Evolutionary conservation across 106 monocot species (phyloP), one percentile per base, ranked within the genome.

Genomic region (Narthecium ossifragum): DNA sequence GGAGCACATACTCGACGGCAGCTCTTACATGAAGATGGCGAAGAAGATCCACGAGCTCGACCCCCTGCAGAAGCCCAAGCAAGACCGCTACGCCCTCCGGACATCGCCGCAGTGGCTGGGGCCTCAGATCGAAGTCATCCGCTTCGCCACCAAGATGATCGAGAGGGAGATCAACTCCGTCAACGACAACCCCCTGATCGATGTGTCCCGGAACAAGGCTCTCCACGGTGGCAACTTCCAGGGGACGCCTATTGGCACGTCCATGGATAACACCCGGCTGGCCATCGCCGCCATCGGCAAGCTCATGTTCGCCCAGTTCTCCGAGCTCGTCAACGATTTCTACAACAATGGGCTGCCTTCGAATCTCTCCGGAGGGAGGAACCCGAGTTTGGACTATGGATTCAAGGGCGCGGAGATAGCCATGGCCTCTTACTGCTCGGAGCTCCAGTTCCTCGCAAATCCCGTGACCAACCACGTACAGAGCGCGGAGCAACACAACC

Each of bases 401-500:
- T 72, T 85, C 62, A 85, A 85, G 18, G 85, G 85, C 1, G 85
- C 73, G 6, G 85, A 85, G 66, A 77, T 85, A 15, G 77, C 85
- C 29, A 85, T 85, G 85, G 85, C 85, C 0, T 38, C 85, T 61
- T 85, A 85, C 66, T 85, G 85, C 70, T 85, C 85, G 2, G 85
- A 85, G 61, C 80, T 85, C 3, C 85, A 85, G 48, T 71, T 68
- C 53, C 54, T 85, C 2, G 85, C 62, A 0, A 85, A 85, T 29
- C 80, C 85, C 2, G 85, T 85, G 1, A 85, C 85, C 25, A 85
- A 76, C 62, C 85, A 85, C 60, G 85, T 85, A 15, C 76, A 85
- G 63, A 85, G 85, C 56, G 85, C 85, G 0, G 80, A 85, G 62
- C 85, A 85, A 31, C 85, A 85, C 70, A 85, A 85, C 68, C 85